A percentile compares a stretch with the other conserved stretches of the same genome.
These are phyloP conservation scores for Funneliformis mosseae DNA, from an alignment of 192 early-diverging fungal species.

Conservation along the genomic window DNA sequence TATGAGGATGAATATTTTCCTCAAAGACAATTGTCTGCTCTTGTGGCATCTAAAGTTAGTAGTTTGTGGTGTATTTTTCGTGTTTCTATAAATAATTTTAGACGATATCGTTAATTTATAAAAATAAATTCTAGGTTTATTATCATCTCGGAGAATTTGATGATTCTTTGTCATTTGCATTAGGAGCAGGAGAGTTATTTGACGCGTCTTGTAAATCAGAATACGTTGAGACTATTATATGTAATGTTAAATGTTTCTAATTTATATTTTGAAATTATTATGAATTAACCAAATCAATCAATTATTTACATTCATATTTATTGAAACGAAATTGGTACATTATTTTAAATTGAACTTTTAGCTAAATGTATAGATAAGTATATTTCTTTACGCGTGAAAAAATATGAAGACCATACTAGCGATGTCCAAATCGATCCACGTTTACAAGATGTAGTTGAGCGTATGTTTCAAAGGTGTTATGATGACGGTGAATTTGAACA, in stretches of 20 bases:
- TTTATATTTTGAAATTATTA: background rate
- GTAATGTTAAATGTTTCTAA: constrained; percentile 50
- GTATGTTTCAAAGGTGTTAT: constrained; percentile 94
- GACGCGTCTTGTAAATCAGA: constrained; percentile 78
- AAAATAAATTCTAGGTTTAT: constrained; percentile 70
- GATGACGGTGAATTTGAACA: constrained; percentile 85
- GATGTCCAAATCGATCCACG: constrained; percentile 68
- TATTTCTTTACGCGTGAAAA: constrained; percentile 69
- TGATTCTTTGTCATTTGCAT: constrained; percentile 93
- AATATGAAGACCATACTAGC: constrained; percentile 44
- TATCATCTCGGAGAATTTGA: constrained; percentile 96
- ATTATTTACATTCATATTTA: background rate
- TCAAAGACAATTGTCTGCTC: constrained; percentile 85
- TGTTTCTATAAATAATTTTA: background rate
- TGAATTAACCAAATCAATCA: background rate
- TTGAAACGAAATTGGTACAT: background rate
- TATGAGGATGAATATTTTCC: constrained; percentile 90
- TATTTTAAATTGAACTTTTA: constrained; percentile 39
- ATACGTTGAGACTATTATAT: constrained; percentile 94
- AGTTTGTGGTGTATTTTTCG: background rate
- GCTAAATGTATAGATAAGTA: constrained; percentile 96
- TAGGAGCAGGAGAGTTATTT: constrained; percentile 91
- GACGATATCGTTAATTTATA: background rate
- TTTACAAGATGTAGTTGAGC: constrained; percentile 88
- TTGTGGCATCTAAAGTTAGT: constrained; percentile 93